Base-by-base conservation (phyloP, 83 land plant genomes). In the Thuja plicata region DNA sequence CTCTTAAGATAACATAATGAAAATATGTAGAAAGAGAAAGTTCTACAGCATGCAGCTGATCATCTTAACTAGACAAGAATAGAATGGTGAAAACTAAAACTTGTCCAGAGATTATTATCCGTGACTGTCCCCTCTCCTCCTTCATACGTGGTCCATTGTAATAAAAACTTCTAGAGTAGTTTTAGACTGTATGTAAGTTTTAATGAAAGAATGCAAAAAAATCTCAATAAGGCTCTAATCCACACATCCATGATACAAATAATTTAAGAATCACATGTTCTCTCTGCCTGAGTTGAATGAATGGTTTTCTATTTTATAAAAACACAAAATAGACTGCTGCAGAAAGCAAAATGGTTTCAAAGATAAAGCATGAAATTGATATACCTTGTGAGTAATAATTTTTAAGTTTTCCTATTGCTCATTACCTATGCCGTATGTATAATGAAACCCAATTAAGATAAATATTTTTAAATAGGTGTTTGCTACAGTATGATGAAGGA, bases 361-460 rank as follows among this genome's bases (percentile, higher is more conserved):
- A 38, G 86, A 50, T 54, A 50, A 85, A 85, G 7, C 9, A 38
- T 79, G 27, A 79, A 38, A 35, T 3, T 54, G 86, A 85, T 17
- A 85, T 6, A 34, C 16, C 85, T 13, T 85, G 60, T 7, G 40
- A 50, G 13, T n/a, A 32, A 85, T 85, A 27, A 8, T 50, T 50
- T 85, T 34, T 17, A 85, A 52, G 54, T 34, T 85, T 34, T 54
- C 62, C 86, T 32, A 85, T 16, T 85, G 86, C 3, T 32, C 86
- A 54, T 54, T 30, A 54, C 86, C 8, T 34, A 55, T 85, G 41
- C 38, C 27, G 5, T n/a, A 3, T 38, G 8, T 4, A 32, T 76
- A 5, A 76, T 0, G 17, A 76, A 3, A 3, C 15, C 37, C 50
- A 41, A 27, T 35, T 46, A 41, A 11, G 35, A 46, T 54, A 48